Evolutionary conservation across 768 basidiomycete species (phyloP).

Genomic region (Pholiota conissans): DNA sequence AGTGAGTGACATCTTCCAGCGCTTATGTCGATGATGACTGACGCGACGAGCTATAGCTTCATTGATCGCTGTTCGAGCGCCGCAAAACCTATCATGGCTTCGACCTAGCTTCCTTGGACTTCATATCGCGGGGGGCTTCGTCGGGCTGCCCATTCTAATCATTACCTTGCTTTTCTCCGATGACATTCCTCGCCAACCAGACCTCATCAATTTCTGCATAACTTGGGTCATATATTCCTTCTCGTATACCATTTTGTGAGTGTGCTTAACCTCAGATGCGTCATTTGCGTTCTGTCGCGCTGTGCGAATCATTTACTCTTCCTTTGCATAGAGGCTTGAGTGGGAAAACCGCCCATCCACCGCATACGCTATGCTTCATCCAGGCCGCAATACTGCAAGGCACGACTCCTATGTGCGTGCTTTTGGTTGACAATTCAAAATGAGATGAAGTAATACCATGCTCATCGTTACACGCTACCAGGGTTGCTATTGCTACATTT

Average conservation of each 20-base stretch:
- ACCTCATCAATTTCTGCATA: constrained; percentile 58
- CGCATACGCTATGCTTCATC: constrained; percentile 39
- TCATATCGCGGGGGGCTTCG: constrained; percentile 51
- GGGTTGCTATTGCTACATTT: constrained; percentile 24
- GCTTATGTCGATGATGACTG: not conserved
- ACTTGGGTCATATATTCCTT: constrained; percentile 58
- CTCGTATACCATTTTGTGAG: constrained; percentile 51
- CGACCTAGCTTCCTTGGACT: constrained; percentile 43
- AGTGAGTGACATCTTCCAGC: not conserved
- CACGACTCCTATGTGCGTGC: constrained; percentile 50
- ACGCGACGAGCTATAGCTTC: not conserved
- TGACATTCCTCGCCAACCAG: constrained; percentile 45
- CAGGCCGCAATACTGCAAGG: constrained; percentile 58
- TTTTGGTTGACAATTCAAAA: not conserved
- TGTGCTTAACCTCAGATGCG: not conserved
- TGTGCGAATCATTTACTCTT: not conserved
- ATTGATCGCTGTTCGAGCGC: not conserved
- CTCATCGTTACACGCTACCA: constrained; percentile 2
- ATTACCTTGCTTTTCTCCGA: constrained; percentile 43
- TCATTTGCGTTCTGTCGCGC: not conserved
- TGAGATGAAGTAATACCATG: not conserved
- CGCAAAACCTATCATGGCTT: constrained; percentile 18
- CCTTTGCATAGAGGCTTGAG: constrained; percentile 12
- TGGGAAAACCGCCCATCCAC: constrained; percentile 18
- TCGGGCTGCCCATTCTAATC: constrained; percentile 50